Evolutionary conservation across 495 filamentous ascomycete genomes (phyloP).

Genomic region (Aspergillus nanangensis): DNA sequence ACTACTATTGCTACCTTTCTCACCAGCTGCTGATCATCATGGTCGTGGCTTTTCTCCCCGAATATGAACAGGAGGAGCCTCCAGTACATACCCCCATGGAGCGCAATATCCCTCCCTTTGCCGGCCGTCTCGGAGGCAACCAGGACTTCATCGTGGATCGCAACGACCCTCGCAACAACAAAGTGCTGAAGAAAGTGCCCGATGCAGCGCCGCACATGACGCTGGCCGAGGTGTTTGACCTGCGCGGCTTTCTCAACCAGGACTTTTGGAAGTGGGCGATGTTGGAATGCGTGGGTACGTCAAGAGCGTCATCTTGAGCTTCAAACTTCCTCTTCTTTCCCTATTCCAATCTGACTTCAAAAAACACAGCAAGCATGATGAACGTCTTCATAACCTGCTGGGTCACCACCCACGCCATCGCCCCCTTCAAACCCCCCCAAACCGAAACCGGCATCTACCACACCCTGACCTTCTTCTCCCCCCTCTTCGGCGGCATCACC

Average conservation of each 20-base stretch:
- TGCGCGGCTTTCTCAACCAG: conserved; percentile 28
- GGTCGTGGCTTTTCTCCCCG: conserved; percentile 7
- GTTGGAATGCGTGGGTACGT: conserved; percentile 36
- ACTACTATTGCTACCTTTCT: no score
- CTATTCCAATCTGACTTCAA: no score
- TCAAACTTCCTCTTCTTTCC: not conserved
- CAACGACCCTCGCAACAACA: conserved; percentile 29
- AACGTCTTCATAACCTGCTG: conserved; percentile 23
- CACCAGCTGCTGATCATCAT: not conserved
- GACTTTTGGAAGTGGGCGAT: conserved; percentile 44
- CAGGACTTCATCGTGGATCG: conserved; percentile 40
- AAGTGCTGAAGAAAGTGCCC: conserved; percentile 32
- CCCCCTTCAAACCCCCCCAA: conserved; percentile 12
- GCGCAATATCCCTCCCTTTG: conserved; percentile 30
- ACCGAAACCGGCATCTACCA: conserved; percentile 18
- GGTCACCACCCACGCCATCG: conserved; percentile 18
- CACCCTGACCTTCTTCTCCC: conserved; percentile 25
- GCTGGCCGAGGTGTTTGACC: conserved; percentile 31
- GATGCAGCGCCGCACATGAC: conserved; percentile 43
- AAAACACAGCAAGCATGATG: conserved; percentile 25
- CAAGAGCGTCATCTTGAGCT: not conserved
- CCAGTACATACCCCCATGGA: conserved; percentile 1
- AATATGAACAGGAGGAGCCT: conserved; percentile 6
- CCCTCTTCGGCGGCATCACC: conserved; percentile 34
- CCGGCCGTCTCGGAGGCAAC: conserved; percentile 46